These are phyloP conservation scores for Sphagnum magellanicum DNA, from an alignment of 228 moss, liverwort and hornwort species.

Conservation along the genomic window DNA sequence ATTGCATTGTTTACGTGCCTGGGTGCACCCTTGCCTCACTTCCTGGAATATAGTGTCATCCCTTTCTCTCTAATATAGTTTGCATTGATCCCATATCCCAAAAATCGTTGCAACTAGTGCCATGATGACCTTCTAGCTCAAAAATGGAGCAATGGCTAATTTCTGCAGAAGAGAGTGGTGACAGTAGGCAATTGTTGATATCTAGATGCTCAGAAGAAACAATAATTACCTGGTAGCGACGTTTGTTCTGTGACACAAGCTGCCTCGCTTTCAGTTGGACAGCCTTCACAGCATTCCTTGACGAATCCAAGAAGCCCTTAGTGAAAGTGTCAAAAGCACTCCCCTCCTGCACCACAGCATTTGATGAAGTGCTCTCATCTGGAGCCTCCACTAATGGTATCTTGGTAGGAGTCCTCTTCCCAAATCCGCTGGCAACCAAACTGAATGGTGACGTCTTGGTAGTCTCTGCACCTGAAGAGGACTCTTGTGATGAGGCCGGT, in stretches of 20 bases:
- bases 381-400: slow-evolving; percentile 54
- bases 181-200: no score
- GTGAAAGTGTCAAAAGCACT: slow-evolving; percentile 85
- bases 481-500: slow-evolving; percentile 15
- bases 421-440: slow-evolving; percentile 68
- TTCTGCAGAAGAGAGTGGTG: no score
- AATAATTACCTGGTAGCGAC: slow-evolving; percentile 86
- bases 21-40: no score
- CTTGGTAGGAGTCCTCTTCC: slow-evolving; percentile 69
- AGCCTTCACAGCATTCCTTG: slow-evolving; percentile 83
- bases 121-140: no score
- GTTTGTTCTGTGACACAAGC: slow-evolving; percentile 99
- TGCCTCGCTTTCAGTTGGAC: slow-evolving; percentile 93
- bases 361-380: slow-evolving; percentile 38
- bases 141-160: no score
- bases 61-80: no score
- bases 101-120: no score
- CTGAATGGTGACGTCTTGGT: slow-evolving; percentile 33
- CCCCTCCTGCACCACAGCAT: slow-evolving; percentile 39
- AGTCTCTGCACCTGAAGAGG: slow-evolving; percentile 14
- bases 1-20: no score
- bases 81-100: no score
- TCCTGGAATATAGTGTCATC: no score
- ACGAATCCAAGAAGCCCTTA: slow-evolving; percentile 78
- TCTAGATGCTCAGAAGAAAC: no score